Conservation (phyloP, 495 filamentous ascomycete species). For the Lophiotrema nucula region DNA sequence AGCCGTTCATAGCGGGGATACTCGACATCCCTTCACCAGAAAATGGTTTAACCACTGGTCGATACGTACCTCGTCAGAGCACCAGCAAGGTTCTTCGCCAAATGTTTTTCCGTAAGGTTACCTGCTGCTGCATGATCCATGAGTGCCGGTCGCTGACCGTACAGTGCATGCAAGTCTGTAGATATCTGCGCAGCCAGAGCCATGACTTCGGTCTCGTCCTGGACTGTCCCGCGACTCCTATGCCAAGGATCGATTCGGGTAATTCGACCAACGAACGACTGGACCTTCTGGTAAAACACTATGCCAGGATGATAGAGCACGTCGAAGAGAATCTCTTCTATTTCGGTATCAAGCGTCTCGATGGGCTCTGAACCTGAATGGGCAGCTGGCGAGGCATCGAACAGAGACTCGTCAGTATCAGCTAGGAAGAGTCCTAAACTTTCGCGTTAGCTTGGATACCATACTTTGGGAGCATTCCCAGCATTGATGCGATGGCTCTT, state of each 20-base stretch:
- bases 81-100: slow-evolving; percentile 42
- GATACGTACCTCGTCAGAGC: slow-evolving; percentile 43
- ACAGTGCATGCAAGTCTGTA: slow-evolving; percentile 43
- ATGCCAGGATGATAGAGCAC: slow-evolving; percentile 21
- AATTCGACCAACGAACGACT: slow-evolving; percentile 22
- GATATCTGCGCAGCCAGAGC: slow-evolving; percentile 32
- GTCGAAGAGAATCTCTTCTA: slow-evolving; percentile 25
- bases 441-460: too few species aligned
- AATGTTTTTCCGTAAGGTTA: slow-evolving; percentile 41
- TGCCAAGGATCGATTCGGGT: slow-evolving; percentile 23
- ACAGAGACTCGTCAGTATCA: slow-evolving; percentile 14
- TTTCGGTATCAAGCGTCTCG: slow-evolving; percentile 19
- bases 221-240: slow-evolving; percentile 18
- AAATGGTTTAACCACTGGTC: too few species aligned
- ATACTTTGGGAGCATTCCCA: too few species aligned
- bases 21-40: too few species aligned
- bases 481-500: too few species aligned
- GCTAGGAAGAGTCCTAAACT: slow-evolving; percentile 19
- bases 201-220: slow-evolving; percentile 27
- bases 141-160: slow-evolving; percentile 42
- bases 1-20: too few species aligned
- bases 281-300: slow-evolving; percentile 24
- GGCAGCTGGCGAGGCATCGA: slow-evolving; percentile 20
- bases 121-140: slow-evolving; percentile 47
- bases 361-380: slow-evolving; percentile 9